phyloP scores from a whole-genome alignment of 768 basidiomycete species.

The Hirschioporus abietinus region DNA sequence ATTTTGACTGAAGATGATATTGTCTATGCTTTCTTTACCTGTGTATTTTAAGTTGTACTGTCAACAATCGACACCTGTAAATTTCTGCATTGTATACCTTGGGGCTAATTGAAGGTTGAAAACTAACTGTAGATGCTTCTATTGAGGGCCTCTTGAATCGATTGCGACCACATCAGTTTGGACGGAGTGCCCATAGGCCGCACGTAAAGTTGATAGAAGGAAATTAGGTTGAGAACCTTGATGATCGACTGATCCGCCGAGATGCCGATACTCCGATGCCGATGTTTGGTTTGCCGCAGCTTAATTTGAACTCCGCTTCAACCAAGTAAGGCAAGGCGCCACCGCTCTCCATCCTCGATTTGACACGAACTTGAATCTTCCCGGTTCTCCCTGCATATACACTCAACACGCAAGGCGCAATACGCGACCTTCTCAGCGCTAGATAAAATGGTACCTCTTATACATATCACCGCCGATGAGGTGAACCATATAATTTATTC shows the following conservation, averaged over 20 bases:
- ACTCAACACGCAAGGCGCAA: neutral
- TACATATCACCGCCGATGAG: slow-evolving; percentile 73
- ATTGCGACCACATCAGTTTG: too few species aligned
- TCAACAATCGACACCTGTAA: too few species aligned
- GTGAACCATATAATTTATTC: slow-evolving; percentile 82
- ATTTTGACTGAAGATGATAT: slow-evolving; percentile 26
- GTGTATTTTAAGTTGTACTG: too few species aligned
- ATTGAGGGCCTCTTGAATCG: too few species aligned
- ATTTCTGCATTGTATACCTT: too few species aligned
- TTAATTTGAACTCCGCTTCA: neutral
- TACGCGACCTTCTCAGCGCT: neutral
- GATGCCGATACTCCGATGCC: neutral
- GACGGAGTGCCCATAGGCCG: too few species aligned
- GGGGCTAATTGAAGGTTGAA: too few species aligned
- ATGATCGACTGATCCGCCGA: neutral
- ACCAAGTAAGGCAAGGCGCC: neutral
- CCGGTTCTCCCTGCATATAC: neutral
- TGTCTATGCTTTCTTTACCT: slow-evolving; percentile 7
- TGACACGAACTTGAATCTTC: neutral
- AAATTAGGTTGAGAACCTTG: neutral
- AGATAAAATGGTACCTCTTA: slow-evolving; percentile 33
- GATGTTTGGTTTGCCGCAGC: neutral
- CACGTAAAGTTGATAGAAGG: neutral
- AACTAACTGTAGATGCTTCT: too few species aligned
- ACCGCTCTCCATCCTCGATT: neutral